Evolutionary conservation across 805 yeast genomes (phyloP), one percentile per base, ranked within the genome.

Genomic region (Hemisphaericaspora nanyangensis): DNA sequence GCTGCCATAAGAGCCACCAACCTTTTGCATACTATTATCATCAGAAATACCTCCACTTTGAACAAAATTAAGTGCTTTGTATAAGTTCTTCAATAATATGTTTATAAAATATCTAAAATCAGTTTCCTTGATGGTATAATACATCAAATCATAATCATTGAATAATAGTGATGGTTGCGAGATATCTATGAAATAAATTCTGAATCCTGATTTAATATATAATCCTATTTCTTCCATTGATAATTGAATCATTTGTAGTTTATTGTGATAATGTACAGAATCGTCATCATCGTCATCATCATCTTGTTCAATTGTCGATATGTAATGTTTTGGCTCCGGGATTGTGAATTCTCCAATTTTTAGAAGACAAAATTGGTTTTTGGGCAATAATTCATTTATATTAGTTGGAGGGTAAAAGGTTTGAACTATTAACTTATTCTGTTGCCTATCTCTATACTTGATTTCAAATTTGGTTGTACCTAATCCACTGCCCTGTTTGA

Each of bases 401-500:
- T 76, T 73, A 0, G 76, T 63, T 0, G 85, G 80, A 1, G 84
- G 81, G 48, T 71, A 77, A 42, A 70, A 77, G 1, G 69, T 63
- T 37, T 70, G 60, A 17, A 48, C 43, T 2, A 63, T 44, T 16
- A 50, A 51, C 12, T 58, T 49, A 7, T 58, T 58, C 2, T 55
- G 46, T 2, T 52, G 52, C n/a, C n/a, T n/a, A 18, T 56, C 52
- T 24, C 56, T 43, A 40, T 63, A 63, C 15, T 53, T 50, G 6
- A 79, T 61, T 46, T 69, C 75, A 46, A 79, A 79, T 47, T 70
- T 69, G 13, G 80, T 75, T 12, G 82, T 77, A 2, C 82, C 83
- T 19, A 80, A 54, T 0, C 85, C 85, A 37, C 65, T 60, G 1
- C 76, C 77, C 43, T 72, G 70, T 37, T 74, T 73, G n/a, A 77